Percentiles rank a stretch among this genome's conserved stretches.
Conservation (phyloP, 345 rosid species). For the Pistacia atlantica region DNA sequence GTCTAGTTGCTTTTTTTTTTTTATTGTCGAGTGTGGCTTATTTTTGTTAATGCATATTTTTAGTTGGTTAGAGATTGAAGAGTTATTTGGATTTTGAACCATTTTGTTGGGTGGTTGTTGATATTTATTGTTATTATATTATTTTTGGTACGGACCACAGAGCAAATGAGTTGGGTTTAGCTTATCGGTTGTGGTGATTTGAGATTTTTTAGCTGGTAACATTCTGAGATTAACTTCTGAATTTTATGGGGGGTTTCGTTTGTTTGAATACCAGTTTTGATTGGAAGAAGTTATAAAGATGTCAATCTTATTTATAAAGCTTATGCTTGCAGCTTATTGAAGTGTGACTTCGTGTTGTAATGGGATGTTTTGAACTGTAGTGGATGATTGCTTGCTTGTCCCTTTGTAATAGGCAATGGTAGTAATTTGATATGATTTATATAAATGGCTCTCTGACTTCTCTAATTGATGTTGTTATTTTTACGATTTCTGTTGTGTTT, state of each 20-base stretch:
- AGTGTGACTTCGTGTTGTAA: constrained; percentile 3
- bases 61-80: neutral
- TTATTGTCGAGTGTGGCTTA: neutral
- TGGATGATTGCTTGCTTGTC: neutral
- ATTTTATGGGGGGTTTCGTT: neutral
- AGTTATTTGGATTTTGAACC: neutral
- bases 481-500: neutral
- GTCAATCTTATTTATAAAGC: neutral
- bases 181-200: neutral
- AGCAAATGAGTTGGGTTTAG: neutral
- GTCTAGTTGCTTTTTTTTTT: neutral
- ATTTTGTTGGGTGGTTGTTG: constrained; percentile 3
- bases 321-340: neutral
- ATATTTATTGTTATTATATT: neutral
- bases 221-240: neutral
- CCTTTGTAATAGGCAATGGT: neutral
- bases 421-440: neutral
- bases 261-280: neutral
- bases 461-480: constrained; percentile 12
- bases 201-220: neutral
- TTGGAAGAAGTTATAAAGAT: neutral
- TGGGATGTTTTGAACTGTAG: neutral
- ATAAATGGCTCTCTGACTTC: constrained; percentile 1
- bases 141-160: neutral
- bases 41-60: neutral